phyloP scores from a whole-genome alignment of 2,329 filamentous ascomycete species.

The Curvularia eragrostidis region DNA sequence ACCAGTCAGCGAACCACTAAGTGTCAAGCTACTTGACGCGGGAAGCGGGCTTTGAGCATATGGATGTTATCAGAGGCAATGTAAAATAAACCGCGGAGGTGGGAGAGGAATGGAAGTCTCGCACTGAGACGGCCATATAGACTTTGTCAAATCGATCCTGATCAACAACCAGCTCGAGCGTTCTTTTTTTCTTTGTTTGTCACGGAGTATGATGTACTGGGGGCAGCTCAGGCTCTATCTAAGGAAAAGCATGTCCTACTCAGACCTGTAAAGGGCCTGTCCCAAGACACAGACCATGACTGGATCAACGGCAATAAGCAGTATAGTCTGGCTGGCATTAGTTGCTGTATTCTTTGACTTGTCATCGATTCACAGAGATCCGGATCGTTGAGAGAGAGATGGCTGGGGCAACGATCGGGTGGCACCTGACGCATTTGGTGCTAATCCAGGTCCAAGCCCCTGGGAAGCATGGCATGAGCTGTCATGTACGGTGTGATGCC shows the following conservation, averaged over 20 bases:
- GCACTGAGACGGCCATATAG: constrained; percentile 43
- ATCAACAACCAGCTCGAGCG: constrained; percentile 10
- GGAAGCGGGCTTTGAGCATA: constrained; percentile 20
- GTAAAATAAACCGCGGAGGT: constrained; percentile 47
- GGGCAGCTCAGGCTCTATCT: not conserved
- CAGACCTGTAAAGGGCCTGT: not conserved
- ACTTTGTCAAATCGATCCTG: constrained; percentile 32
- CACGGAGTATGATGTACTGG: not conserved
- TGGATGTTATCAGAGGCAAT: constrained; percentile 36
- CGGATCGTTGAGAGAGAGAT: not conserved
- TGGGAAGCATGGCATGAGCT: not conserved
- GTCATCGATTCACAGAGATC: not conserved
- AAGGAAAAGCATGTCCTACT: not conserved
- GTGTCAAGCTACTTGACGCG: constrained; percentile 20
- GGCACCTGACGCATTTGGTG: not conserved
- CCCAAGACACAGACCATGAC: not conserved
- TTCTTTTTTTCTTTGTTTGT: not conserved
- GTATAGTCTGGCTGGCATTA: not conserved
- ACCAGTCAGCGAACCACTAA: constrained; percentile 43
- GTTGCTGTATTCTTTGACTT: not conserved
- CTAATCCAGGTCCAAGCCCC: not conserved
- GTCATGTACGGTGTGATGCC: not conserved
- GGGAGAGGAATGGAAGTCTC: constrained; percentile 19
- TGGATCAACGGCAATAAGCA: not conserved
- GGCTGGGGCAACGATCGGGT: not conserved